A percentile compares a stretch with the other conserved stretches of the same genome.
Evolutionary conservation across 345 rosid species (phyloP).

Genomic region (Gossypium anomalum): DNA sequence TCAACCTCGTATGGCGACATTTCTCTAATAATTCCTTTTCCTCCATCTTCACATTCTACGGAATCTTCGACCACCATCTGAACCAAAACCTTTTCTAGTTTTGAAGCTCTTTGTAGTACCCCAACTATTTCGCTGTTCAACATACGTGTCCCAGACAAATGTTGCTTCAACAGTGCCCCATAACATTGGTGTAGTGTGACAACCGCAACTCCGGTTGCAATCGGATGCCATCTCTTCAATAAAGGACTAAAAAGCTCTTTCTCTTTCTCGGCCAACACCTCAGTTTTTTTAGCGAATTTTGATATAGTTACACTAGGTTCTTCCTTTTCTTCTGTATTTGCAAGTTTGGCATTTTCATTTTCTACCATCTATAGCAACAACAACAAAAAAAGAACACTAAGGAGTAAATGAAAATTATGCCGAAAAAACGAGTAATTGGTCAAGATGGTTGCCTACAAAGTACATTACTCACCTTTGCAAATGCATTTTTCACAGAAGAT

Average conservation of each 20-base stretch:
- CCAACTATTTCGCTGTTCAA: slow-evolving; percentile 52
- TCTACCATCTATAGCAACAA: slow-evolving; percentile 45
- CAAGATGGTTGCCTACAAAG: background rate
- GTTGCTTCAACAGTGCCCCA: slow-evolving; percentile 66
- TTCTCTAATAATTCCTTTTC: slow-evolving; percentile 65
- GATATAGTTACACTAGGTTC: slow-evolving; percentile 53
- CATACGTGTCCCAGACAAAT: slow-evolving; percentile 42
- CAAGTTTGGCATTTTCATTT: slow-evolving; percentile 34
- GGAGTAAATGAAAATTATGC: background rate
- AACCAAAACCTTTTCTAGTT: slow-evolving; percentile 72
- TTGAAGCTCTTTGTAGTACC: slow-evolving; percentile 73
- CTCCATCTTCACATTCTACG: slow-evolving; percentile 79
- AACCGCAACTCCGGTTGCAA: slow-evolving; percentile 61
- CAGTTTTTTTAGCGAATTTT: slow-evolving; percentile 65
- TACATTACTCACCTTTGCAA: slow-evolving; percentile 45
- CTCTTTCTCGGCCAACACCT: slow-evolving; percentile 68
- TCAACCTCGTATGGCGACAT: slow-evolving; percentile 89
- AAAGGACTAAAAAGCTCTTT: slow-evolving; percentile 68
- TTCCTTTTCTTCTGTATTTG: slow-evolving; percentile 34
- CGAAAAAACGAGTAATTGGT: background rate
- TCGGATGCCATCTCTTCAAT: slow-evolving; percentile 65
- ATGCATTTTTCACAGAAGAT: slow-evolving; percentile 66
- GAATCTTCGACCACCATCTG: slow-evolving; percentile 91
- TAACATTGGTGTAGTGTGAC: slow-evolving; percentile 71
- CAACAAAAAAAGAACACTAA: background rate